Base-by-base conservation (phyloP, 176 grass and related monocot genomes). In the Aegilops speltoides region DNA sequence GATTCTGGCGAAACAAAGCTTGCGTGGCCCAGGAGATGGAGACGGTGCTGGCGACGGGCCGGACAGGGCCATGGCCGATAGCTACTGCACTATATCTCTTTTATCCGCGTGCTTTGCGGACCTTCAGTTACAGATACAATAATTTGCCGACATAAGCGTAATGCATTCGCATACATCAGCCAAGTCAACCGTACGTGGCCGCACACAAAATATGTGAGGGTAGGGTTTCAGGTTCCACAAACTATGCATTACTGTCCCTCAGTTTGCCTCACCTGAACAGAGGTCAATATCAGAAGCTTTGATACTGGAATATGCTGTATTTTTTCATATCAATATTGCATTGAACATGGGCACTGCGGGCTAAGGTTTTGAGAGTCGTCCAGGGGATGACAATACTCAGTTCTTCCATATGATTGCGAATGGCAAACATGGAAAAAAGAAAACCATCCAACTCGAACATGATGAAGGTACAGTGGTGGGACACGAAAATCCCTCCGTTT, bases 131-230 rank as follows among this genome's bases (percentile, higher is more conserved):
- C 2, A 28, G 20, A 57, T 46, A 6, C 5, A 17, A 50, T 32
- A 65, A 81, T 37, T 14, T 25, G 56, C 26, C 26, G 22, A 64
- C 7, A 76, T 9, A n/a, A 4, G 7, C 8, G 1, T 6, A 4
- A 28, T 73, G 52, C 77, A 73, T 72, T 40, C 57, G 28, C 63
- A 26, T 72, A 33, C 76, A 72, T 79, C 57, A 69, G 20, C 63
- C 33, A 71, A 52, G 74, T 79, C 52, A 79, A 62, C 64, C n/a
- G n/a, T n/a, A n/a, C 34, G 22, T 79, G 22, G 7, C 62, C 16
- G 52, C 87, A 84, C 80, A 22, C 2, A 20, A 68, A 56, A 56
- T 56, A 56, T 31, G 52, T 56, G 56, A 5, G 16, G 22, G 36
- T 72, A 33, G 24, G 19, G 26, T 29, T 68, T 14, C 61, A 78